phyloP scores from a whole-genome alignment of 441 rosid genomes.

The Viola pubescens region DNA sequence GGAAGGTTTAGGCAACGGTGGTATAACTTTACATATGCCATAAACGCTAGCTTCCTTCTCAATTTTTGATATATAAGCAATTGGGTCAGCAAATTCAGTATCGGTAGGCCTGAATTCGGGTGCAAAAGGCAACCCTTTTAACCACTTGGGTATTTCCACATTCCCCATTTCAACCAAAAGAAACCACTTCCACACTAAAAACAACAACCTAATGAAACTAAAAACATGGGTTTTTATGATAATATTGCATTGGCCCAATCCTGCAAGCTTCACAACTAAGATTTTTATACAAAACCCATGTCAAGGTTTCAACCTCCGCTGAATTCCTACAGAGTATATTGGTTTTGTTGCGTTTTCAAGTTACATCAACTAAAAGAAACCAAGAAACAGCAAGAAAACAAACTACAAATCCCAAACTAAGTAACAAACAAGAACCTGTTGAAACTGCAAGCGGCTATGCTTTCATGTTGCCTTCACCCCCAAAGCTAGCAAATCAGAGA shows the following conservation, averaged over 20 bases:
- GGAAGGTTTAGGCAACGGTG: conserved; percentile 89
- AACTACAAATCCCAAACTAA: neutral
- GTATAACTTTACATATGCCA: conserved; percentile 96
- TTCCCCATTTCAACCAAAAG: conserved; percentile 49
- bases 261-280: conserved; percentile 7
- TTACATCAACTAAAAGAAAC: conserved; percentile 13
- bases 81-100: conserved; percentile 96
- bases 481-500: conserved; percentile 6
- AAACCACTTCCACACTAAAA: conserved; percentile 14
- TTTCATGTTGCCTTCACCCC: neutral
- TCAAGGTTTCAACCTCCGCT: conserved; percentile 12
- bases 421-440: conserved; percentile 19
- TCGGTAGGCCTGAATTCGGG: conserved; percentile 93
- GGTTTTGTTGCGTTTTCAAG: neutral
- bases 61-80: conserved; percentile 93
- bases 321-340: conserved; percentile 6
- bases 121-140: conserved; percentile 81
- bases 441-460: neutral
- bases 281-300: conserved; percentile 31
- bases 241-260: conserved; percentile 12
- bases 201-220: neutral
- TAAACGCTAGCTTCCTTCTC: conserved; percentile 90
- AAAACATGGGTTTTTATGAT: conserved; percentile 15
- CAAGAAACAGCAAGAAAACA: neutral
- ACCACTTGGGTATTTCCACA: conserved; percentile 89